These are phyloP conservation scores for Globisporangium alternatum DNA, from an alignment of 352 stramenopile species.

Conservation along the genomic window DNA sequence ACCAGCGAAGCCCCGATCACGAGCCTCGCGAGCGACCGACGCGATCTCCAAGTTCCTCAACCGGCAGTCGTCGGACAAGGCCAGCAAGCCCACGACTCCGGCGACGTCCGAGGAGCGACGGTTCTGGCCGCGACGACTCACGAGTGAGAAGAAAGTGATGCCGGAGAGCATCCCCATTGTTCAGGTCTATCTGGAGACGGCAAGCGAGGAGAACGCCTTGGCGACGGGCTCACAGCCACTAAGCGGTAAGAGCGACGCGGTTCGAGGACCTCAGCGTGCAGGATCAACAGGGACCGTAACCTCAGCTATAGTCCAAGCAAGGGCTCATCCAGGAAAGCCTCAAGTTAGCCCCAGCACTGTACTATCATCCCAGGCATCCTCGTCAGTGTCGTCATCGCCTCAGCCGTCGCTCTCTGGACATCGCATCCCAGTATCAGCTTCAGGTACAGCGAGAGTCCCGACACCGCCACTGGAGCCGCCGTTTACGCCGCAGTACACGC, in stretches of 20 bases:
- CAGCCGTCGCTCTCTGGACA: not conserved
- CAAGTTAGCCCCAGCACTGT: constrained; percentile 6
- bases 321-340: constrained; percentile 16
- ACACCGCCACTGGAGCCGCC: constrained; percentile 24
- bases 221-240: not conserved
- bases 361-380: constrained; percentile 17
- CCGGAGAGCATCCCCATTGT: not conserved
- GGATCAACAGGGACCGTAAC: not conserved
- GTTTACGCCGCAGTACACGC: constrained; percentile 23
- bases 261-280: constrained; percentile 6
- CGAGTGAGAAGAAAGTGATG: constrained; percentile 13
- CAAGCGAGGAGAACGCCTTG: not conserved
- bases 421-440: not conserved
- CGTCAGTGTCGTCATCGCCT: not conserved
- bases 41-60: constrained; percentile 16
- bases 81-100: not conserved
- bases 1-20: constrained; percentile 1
- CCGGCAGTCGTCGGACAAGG: not conserved
- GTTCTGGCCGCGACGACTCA: constrained; percentile 13
- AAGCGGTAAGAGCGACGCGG: constrained; percentile 6
- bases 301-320: constrained; percentile 3
- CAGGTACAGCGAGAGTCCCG: not conserved
- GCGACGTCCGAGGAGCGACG: constrained; percentile 7
- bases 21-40: constrained; percentile 5
- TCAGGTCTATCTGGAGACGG: not conserved